A percentile compares a stretch with the other conserved stretches of the same genome.
phyloP scores from a whole-genome alignment of 257 asterid species.

The Nicotiana benthamiana region DNA sequence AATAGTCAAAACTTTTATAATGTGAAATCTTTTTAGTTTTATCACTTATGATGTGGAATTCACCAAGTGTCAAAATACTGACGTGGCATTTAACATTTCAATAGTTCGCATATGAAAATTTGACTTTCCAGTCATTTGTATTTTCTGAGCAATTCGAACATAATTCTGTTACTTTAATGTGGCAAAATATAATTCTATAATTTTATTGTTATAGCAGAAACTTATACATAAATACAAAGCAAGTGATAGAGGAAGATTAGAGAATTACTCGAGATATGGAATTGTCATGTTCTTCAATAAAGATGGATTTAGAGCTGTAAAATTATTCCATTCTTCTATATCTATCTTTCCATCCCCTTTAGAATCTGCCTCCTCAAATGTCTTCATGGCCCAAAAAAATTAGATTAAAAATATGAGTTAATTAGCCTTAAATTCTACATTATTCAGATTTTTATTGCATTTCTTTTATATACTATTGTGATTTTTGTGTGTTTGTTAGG shows the following conservation, averaged over 20 bases:
- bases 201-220: background rate
- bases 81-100: no score
- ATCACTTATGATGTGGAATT: background rate
- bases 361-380: conserved; percentile 47
- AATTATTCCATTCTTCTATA: conserved; percentile 40
- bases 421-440: background rate
- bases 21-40: no score
- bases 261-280: conserved; percentile 42
- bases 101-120: no score
- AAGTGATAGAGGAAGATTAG: background rate
- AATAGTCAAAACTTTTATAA: no score
- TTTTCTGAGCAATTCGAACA: background rate
- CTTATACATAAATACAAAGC: no score
- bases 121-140: no score
- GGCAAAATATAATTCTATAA: background rate
- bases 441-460: no score
- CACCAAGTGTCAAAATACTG: background rate
- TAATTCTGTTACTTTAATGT: background rate
- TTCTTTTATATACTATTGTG: no score
- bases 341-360: conserved; percentile 55
- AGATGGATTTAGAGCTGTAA: conserved; percentile 33
- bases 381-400: conserved; percentile 11
- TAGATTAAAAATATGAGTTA: background rate
- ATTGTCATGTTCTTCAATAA: conserved; percentile 47
- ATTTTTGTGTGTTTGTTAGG: no score